phyloP scores from a whole-genome alignment of 2,329 filamentous ascomycete species.

The Paecilomyces fulvus region DNA sequence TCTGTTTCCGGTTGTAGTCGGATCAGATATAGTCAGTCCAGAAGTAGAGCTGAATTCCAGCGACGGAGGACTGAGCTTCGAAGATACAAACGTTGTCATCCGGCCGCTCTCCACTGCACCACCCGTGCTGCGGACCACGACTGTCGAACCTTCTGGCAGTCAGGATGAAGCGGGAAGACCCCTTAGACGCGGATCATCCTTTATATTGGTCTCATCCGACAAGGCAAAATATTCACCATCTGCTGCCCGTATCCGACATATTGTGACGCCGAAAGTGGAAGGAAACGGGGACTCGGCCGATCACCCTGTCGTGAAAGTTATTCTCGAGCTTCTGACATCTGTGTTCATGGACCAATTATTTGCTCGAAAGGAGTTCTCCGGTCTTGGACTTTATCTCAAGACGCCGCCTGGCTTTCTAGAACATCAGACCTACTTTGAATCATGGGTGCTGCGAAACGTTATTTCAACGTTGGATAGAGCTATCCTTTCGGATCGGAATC shows the following conservation, averaged over 20 bases:
- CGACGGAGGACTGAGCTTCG: constrained; percentile 72
- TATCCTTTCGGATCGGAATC: constrained; percentile 62
- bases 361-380: constrained; percentile 79
- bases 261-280: constrained; percentile 52
- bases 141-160: constrained; percentile 44
- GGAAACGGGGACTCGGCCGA: constrained; percentile 43
- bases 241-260: constrained; percentile 54
- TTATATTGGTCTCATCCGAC: constrained; percentile 74
- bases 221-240: constrained; percentile 51
- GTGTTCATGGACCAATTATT: constrained; percentile 84
- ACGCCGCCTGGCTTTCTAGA: constrained; percentile 89
- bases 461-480: constrained; percentile 62
- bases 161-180: constrained; percentile 47
- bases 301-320: constrained; percentile 63
- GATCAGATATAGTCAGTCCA: constrained; percentile 71
- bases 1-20: constrained; percentile 81
- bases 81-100: constrained; percentile 76
- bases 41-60: constrained; percentile 81
- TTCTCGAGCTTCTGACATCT: constrained; percentile 67
- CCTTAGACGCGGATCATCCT: constrained; percentile 76
- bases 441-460: constrained; percentile 70
- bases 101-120: constrained; percentile 58
- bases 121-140: constrained; percentile 67
- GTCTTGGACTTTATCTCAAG: constrained; percentile 76
- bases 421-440: constrained; percentile 91